phyloP scores from a whole-genome alignment of 176 grass and related monocot species.

The Stipa capillata region DNA sequence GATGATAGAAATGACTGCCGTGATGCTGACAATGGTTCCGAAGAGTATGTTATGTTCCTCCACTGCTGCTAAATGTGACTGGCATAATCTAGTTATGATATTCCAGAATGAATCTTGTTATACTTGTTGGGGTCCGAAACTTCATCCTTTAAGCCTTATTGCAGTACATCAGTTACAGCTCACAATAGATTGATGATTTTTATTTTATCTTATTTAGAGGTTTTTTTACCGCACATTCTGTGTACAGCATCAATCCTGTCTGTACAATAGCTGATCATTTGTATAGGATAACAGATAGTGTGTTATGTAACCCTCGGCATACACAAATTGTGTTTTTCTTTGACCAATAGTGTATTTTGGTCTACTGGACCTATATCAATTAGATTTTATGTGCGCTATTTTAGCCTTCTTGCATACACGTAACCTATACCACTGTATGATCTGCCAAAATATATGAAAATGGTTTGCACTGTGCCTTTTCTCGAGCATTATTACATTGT shows the following conservation, averaged over 20 bases:
- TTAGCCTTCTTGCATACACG: neutral
- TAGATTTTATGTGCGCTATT: neutral
- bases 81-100: neutral
- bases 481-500: neutral
- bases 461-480: neutral
- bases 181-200: neutral
- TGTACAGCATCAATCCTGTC: neutral
- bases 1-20: slow-evolving; percentile 16
- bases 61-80: neutral
- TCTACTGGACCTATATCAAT: neutral
- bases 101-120: neutral
- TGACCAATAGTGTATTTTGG: neutral
- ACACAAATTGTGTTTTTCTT: neutral
- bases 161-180: neutral
- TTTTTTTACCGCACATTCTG: neutral
- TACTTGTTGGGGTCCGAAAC: neutral
- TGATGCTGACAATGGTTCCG: slow-evolving; percentile 29
- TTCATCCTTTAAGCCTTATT: neutral
- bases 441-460: neutral
- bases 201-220: neutral
- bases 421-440: neutral
- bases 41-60: slow-evolving; percentile 34
- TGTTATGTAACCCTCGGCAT: neutral
- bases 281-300: neutral
- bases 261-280: neutral